phyloP scores from a whole-genome alignment of 2,329 filamentous ascomycete species.

The Trichoderma sp. region DNA sequence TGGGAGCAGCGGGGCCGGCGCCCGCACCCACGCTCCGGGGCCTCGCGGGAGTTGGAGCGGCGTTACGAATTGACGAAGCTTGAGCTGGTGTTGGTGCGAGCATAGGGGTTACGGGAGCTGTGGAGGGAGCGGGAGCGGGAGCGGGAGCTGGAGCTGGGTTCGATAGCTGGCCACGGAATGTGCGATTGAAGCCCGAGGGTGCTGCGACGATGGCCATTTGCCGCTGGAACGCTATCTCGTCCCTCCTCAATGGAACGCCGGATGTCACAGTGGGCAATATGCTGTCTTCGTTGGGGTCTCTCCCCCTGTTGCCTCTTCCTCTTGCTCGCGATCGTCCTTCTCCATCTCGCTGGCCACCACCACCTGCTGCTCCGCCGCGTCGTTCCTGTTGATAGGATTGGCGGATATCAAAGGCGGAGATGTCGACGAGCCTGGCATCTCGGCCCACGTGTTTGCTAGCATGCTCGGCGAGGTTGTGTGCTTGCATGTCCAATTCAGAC shows the following conservation, averaged over 20 bases:
- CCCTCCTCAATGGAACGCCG: conserved; percentile 70
- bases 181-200: conserved; percentile 73
- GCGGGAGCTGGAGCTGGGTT: conserved; percentile 29
- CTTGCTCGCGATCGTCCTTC: conserved; percentile 38
- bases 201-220: conserved; percentile 89
- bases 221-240: conserved; percentile 86
- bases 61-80: conserved; percentile 19
- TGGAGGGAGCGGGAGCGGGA: conserved; percentile 23
- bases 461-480: conserved; percentile 83
- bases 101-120: conserved; percentile 25
- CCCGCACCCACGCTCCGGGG: conserved; percentile 22
- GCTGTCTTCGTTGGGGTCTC: conserved; percentile 79
- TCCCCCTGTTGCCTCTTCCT: conserved; percentile 54
- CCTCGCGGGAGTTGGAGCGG: not conserved
- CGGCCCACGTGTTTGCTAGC: conserved; percentile 80
- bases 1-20: conserved; percentile 24
- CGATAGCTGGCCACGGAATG: conserved; percentile 81
- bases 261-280: conserved; percentile 67
- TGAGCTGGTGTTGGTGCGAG: conserved; percentile 24
- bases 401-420: conserved; percentile 80
- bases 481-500: conserved; percentile 91
- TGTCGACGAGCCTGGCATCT: conserved; percentile 81
- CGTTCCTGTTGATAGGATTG: conserved; percentile 64
- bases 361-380: conserved; percentile 33
- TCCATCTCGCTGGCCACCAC: conserved; percentile 31